These are phyloP conservation scores for Tolypocladium ophioglossoides DNA, from an alignment of 2,329 filamentous ascomycete genomes.

Conservation along the genomic window DNA sequence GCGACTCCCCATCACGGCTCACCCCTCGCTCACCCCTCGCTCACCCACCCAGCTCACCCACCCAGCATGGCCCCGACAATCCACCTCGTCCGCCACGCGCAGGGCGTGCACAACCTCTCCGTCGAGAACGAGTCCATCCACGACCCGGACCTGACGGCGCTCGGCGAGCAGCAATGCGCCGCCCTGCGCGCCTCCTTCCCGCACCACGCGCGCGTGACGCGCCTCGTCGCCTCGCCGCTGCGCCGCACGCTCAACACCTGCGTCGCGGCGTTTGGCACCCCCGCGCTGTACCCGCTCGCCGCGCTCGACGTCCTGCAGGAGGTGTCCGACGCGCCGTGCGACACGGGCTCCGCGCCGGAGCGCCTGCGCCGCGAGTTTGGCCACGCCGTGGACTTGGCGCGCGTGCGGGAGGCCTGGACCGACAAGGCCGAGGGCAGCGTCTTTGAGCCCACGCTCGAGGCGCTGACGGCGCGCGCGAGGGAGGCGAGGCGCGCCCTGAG, in stretches of 20 bases:
- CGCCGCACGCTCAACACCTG: conserved; percentile 74
- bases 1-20: no score
- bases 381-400: conserved; percentile 48
- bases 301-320: conserved; percentile 72
- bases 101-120: conserved; percentile 73
- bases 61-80: conserved; percentile 40
- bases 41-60: no score
- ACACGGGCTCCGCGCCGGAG: conserved; percentile 53
- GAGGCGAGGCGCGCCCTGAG: conserved; percentile 49
- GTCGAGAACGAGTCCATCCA: conserved; percentile 57
- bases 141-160: conserved; percentile 69
- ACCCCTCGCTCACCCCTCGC: no score
- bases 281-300: conserved; percentile 38
- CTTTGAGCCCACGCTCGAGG: conserved; percentile 36
- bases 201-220: conserved; percentile 51
- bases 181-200: conserved; percentile 53
- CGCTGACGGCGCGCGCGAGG: conserved; percentile 50
- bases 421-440: conserved; percentile 41
- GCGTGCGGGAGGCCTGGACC: conserved; percentile 60
- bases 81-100: conserved; percentile 62
- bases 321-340: conserved; percentile 62
- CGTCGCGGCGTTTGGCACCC: conserved; percentile 54
- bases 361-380: conserved; percentile 52
- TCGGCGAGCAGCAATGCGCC: conserved; percentile 67
- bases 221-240: conserved; percentile 69